Evolutionary conservation across 2,329 filamentous ascomycete genomes (phyloP).

Genomic region (Colletotrichum orbiculare): DNA sequence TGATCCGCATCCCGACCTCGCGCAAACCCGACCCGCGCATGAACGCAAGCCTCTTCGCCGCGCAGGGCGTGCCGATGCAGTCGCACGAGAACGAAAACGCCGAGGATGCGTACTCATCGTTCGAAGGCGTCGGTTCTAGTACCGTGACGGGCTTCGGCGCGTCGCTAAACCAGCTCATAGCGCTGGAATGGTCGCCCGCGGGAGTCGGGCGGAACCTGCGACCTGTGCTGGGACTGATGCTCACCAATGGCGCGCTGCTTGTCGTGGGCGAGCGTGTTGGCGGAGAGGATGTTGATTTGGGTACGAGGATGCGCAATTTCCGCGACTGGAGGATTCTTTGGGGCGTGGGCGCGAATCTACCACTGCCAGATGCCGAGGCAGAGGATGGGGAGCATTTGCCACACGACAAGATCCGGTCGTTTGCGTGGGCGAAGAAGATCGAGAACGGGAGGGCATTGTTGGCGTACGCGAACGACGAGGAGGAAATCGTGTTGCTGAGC

Average conservation of each 20-base stretch:
- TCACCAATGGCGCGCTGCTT: constrained; percentile 60
- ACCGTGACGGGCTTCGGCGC: constrained; percentile 59
- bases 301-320: constrained; percentile 52
- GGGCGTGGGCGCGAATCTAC: constrained; percentile 64
- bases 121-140: constrained; percentile 56
- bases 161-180: constrained; percentile 65
- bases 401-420: constrained; percentile 55
- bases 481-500: constrained; percentile 62
- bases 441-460: constrained; percentile 56
- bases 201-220: constrained; percentile 66
- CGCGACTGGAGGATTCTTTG: constrained; percentile 66
- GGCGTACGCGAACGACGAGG: constrained; percentile 62
- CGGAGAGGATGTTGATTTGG: constrained; percentile 40
- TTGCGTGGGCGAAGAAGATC: constrained; percentile 63
- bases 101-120: constrained; percentile 42
- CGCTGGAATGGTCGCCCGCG: constrained; percentile 67
- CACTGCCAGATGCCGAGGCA: constrained; percentile 56
- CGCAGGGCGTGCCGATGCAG: constrained; percentile 49
- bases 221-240: constrained; percentile 62
- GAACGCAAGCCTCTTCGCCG: constrained; percentile 57
- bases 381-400: constrained; percentile 39
- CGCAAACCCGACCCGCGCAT: constrained; percentile 54
- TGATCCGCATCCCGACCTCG: constrained; percentile 47
- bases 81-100: constrained; percentile 34
- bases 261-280: constrained; percentile 60